These are phyloP conservation scores for Corylus americana DNA, from an alignment of 306 rosid species.

Conservation along the genomic window DNA sequence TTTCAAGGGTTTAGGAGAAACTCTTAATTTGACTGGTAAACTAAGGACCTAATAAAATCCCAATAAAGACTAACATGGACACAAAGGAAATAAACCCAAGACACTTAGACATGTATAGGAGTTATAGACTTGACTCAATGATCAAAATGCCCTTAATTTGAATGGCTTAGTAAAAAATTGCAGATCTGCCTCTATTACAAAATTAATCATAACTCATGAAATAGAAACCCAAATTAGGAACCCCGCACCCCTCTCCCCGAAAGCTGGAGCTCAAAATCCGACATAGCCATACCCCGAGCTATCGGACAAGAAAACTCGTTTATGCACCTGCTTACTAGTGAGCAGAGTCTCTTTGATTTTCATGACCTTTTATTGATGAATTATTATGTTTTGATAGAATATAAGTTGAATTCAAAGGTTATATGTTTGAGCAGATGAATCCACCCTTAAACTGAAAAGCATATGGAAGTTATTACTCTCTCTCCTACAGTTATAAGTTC, in stretches of 20 bases:
- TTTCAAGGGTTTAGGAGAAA: no score
- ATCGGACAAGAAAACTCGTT: no score
- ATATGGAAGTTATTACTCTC: neutral
- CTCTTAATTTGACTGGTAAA: no score
- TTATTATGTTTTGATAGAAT: slow-evolving; percentile 7
- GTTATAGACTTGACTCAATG: neutral
- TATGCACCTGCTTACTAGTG: no score
- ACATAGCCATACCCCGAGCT: neutral
- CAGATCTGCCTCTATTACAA: neutral
- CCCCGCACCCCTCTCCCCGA: neutral
- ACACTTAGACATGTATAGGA: neutral
- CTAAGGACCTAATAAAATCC: neutral
- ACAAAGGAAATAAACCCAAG: neutral
- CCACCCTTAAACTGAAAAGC: slow-evolving; percentile 1
- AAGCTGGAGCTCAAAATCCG: neutral
- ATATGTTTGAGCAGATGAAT: neutral
- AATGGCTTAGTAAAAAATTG: no score
- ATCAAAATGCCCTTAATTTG: neutral
- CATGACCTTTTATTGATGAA: neutral
- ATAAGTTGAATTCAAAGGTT: neutral
- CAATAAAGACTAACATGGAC: neutral
- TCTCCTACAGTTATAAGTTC: neutral
- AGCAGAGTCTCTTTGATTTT: neutral
- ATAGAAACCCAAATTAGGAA: neutral
- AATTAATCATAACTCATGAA: neutral